These are phyloP conservation scores for Fusarium lateritium DNA, from an alignment of 2,329 filamentous ascomycete species.

Conservation along the genomic window DNA sequence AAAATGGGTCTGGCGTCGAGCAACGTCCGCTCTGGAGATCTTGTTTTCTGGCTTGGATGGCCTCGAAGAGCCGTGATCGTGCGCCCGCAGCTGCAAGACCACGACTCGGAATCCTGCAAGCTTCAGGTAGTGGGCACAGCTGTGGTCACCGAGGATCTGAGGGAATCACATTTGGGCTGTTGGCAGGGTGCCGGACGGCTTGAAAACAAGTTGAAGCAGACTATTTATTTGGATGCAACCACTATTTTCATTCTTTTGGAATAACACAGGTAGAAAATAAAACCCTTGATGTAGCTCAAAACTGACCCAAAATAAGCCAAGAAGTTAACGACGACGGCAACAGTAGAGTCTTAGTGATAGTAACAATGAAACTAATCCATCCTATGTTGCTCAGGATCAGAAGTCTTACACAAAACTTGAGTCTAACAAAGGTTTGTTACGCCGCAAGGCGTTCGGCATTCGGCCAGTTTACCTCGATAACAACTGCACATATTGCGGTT, in stretches of 20 bases:
- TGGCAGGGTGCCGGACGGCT: rapidly evolving
- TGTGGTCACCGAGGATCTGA: not conserved
- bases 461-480: too few species aligned
- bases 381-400: too few species aligned
- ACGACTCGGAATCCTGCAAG: not conserved
- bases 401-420: too few species aligned
- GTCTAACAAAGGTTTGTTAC: too few species aligned
- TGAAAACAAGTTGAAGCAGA: rapidly evolving
- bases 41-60: not conserved
- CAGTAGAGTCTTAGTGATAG: too few species aligned
- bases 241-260: not conserved
- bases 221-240: not conserved
- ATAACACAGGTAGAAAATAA: too few species aligned
- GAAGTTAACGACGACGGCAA: too few species aligned
- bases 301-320: too few species aligned
- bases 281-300: too few species aligned
- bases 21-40: not conserved
- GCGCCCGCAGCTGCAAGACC: not conserved
- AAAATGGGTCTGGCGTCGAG: not conserved
- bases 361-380: too few species aligned
- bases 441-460: too few species aligned
- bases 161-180: rapidly evolving
- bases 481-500: too few species aligned
- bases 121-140: not conserved
- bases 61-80: not conserved